Percentiles rank a stretch among this genome's conserved stretches.
Conservation (phyloP, 2,329 filamentous ascomycete species). For the Pyricularia grisea region DNA sequence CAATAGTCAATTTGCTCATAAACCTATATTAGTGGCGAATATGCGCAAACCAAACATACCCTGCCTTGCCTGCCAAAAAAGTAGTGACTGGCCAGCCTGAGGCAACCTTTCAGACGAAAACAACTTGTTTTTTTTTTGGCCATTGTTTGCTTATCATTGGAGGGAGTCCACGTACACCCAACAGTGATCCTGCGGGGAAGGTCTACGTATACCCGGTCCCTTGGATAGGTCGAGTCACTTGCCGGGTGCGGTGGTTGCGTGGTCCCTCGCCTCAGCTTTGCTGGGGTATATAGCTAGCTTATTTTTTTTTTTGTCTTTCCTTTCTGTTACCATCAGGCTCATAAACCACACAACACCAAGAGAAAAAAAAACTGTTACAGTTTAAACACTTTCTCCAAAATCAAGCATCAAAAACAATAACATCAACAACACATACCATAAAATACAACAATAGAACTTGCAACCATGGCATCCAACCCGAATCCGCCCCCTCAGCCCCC, state of each 20-base stretch:
- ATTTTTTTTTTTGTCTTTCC: neutral
- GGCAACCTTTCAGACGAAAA: neutral
- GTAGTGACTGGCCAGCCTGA: neutral
- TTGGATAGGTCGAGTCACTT: neutral
- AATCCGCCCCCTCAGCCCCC: neutral
- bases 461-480: constrained; percentile 1
- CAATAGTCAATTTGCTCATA: no score
- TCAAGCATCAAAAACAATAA: neutral
- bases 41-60: neutral
- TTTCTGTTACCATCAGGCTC: neutral
- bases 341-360: neutral
- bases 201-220: neutral
- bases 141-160: neutral
- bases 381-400: neutral
- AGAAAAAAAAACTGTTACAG: neutral
- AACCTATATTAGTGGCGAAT: neutral
- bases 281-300: neutral
- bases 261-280: neutral
- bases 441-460: neutral
- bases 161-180: neutral
- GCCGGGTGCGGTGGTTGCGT: neutral
- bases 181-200: neutral
- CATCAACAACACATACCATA: neutral
- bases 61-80: neutral
- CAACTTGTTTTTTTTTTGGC: neutral